phyloP scores from a whole-genome alignment of 208 protist species.

The Crithidia thermophila region DNA sequence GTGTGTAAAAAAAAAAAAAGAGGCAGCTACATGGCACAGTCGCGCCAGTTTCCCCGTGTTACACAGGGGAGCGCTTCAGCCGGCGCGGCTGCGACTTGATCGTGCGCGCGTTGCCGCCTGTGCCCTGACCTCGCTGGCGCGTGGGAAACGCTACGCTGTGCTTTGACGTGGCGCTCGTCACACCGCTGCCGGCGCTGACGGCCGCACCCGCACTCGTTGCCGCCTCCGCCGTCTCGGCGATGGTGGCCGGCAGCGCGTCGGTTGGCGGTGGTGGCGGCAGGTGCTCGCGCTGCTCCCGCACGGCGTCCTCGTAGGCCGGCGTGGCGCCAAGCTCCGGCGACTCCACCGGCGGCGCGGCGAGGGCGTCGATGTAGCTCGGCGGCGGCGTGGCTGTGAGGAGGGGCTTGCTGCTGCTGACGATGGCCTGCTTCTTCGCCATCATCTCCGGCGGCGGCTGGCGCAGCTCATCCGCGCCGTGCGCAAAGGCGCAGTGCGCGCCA shows the following conservation, averaged over 20 bases:
- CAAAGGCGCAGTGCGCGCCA: conserved; percentile 49
- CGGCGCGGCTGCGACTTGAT: conserved; percentile 8
- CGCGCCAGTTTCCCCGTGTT: background rate
- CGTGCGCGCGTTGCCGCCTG: conserved; percentile 1
- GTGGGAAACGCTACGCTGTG: background rate
- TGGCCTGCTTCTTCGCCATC: conserved; percentile 32
- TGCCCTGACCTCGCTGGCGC: conserved; percentile 9
- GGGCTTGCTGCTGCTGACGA: conserved; percentile 13
- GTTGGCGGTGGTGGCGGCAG: conserved; percentile 2
- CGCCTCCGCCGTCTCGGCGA: background rate
- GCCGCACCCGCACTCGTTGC: too few relatives aligned
- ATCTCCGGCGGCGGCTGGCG: conserved; percentile 30
- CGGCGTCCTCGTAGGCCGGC: conserved; percentile 3
- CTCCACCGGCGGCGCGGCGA: background rate
- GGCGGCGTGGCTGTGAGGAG: conserved; percentile 5
- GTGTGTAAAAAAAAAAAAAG: too few relatives aligned
- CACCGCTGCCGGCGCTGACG: too few relatives aligned
- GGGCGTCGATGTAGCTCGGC: conserved; percentile 19
- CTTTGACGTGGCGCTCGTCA: background rate
- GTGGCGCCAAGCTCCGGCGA: background rate
- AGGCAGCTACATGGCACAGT: too few relatives aligned
- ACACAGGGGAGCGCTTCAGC: conserved; percentile 15
- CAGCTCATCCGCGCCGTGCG: conserved; percentile 51
- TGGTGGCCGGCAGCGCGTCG: background rate
- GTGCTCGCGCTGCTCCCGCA: conserved; percentile 1